Base-by-base conservation (phyloP, 768 basidiomycete species). In the Dioszegia hungarica region DNA sequence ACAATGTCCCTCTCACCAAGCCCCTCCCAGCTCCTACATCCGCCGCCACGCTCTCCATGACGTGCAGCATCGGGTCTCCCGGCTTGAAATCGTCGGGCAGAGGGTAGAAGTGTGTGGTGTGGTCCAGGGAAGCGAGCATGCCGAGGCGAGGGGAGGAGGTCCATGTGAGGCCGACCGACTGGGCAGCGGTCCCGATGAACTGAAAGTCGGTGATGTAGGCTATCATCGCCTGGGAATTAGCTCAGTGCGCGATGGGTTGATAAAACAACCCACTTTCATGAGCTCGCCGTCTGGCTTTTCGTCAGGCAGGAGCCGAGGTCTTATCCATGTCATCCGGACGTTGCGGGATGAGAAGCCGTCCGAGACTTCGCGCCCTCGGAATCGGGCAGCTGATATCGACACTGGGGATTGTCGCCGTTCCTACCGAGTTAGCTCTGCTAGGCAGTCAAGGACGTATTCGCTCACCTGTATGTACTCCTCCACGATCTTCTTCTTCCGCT, bases 191-290 rank as follows among this genome's bases (percentile, higher is more conserved):
- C 5, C 76, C 76, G 51, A 76, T 72, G 53, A 76, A 73, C 54
- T 73, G 72, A 50, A 74, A 74, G 61, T 77, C 76, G 22, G 70
- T 64, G 56, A 76, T 68, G 47, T 75, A 76, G 1, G 72, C 75
- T 12, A 76, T 69, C 59, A 77, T 73, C n/a, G 64, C 63, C 70
- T 73, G 43, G 19, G 15, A 3, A 46, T 60, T 28, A 61, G 40
- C 57, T 28, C 28, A 38, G n/a, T 10, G n/a, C n/a, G n/a, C 17
- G 47, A 10, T 15, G 22, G 2, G 41, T 24, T 12, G 14, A 9
- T 19, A 22, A 48, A 2, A 5, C 0, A 3, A 34, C 63, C 40
- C 38, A 72, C 70, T 53, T 69, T 72, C 47, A 63, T 57, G 11
- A 48, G 55, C 56, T 69, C 66, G 22, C 34, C 48, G 29, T 60